Conservation (phyloP, 495 filamentous ascomycete species). For the Evansstolkia leycettana region DNA sequence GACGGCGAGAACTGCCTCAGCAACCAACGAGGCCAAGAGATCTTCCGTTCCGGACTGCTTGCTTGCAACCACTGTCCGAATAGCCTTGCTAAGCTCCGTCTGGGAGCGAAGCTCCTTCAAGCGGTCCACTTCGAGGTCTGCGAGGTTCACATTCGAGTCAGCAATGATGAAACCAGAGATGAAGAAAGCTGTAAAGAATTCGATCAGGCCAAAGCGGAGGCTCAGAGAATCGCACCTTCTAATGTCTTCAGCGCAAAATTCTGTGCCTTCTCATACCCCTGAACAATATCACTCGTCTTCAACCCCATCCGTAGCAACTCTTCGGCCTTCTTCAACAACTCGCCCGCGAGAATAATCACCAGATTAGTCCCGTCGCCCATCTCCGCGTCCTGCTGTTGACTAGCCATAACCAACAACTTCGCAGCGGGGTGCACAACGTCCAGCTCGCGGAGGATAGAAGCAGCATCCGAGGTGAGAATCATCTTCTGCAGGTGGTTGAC, state of each 20-base stretch:
- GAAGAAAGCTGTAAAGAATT: neutral
- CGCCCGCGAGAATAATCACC: slow-evolving; percentile 91
- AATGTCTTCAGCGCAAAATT: slow-evolving; percentile 72
- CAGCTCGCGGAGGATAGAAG: slow-evolving; percentile 91
- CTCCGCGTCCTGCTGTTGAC: slow-evolving; percentile 96
- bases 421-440: slow-evolving; percentile 98
- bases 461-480: slow-evolving; percentile 96
- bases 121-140: slow-evolving; percentile 82
- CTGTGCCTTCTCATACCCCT: slow-evolving; percentile 90
- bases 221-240: slow-evolving; percentile 45
- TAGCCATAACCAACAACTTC: slow-evolving; percentile 97
- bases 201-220: neutral
- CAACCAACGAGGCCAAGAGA: slow-evolving; percentile 69
- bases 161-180: neutral
- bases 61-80: slow-evolving; percentile 87
- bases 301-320: slow-evolving; percentile 89
- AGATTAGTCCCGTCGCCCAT: slow-evolving; percentile 98
- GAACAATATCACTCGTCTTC: slow-evolving; percentile 92
- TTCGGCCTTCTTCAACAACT: slow-evolving; percentile 94
- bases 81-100: slow-evolving; percentile 83
- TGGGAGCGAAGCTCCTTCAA: slow-evolving; percentile 70
- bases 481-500: slow-evolving; percentile 99
- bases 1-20: slow-evolving; percentile 88
- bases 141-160: neutral
- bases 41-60: slow-evolving; percentile 95